A percentile compares a stretch with the other conserved stretches of the same genome.
Evolutionary conservation across 805 yeast species (phyloP).

Genomic region (Kodamaea kaohsiungensis): DNA sequence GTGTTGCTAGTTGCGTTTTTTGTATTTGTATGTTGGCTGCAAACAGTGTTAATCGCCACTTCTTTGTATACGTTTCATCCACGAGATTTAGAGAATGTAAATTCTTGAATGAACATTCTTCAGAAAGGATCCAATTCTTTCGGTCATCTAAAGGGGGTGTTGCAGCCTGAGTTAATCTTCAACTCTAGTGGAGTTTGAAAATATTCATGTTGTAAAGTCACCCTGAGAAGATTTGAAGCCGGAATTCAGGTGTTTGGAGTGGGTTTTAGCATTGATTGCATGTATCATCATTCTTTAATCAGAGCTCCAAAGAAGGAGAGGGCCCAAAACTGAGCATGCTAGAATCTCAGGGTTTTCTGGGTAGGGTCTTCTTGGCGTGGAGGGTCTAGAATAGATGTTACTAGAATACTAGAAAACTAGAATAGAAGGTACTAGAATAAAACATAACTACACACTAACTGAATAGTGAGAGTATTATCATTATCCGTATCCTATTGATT

Average conservation of each 20-base stretch:
- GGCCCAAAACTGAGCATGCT: no score
- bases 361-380: no score
- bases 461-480: no score
- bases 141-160: neutral
- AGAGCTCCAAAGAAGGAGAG: no score
- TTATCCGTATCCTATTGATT: no score
- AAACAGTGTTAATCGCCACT: neutral
- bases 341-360: no score
- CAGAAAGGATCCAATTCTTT: neutral
- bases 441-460: no score
- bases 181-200: neutral
- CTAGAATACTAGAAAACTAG: no score
- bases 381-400: no score
- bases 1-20: no score
- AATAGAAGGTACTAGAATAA: no score
- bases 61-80: neutral
- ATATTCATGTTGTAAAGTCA: neutral
- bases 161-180: neutral
- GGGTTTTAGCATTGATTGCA: neutral
- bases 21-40: neutral
- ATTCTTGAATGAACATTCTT: neutral
- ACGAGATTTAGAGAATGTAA: neutral
- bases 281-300: no score
- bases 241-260: neutral
- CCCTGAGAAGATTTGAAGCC: neutral